A percentile compares a stretch with the other conserved stretches of the same genome.
These are phyloP conservation scores for Stachybotrys chartarum DNA, from an alignment of 2,329 filamentous ascomycete genomes.

Conservation along the genomic window DNA sequence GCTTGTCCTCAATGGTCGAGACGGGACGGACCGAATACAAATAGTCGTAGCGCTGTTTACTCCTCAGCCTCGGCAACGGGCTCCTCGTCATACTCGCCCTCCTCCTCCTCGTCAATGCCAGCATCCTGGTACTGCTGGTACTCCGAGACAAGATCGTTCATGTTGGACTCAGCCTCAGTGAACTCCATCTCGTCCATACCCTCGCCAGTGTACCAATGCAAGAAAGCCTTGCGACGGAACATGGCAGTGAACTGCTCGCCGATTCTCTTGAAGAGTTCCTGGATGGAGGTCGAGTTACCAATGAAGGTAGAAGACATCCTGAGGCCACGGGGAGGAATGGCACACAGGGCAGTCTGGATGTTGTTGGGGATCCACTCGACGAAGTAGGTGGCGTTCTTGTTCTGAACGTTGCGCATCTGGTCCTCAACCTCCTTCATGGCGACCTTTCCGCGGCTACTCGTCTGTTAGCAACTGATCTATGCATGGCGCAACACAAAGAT, in stretches of 20 bases:
- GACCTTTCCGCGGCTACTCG: conserved; percentile 82
- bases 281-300: conserved; percentile 98
- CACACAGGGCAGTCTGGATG: conserved; percentile 98
- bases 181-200: conserved; percentile 99
- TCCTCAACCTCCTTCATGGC: conserved; percentile 99
- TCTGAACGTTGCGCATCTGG: conserved; percentile 99
- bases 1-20: conserved; percentile 5
- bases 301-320: conserved; percentile 99
- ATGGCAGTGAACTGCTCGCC: conserved; percentile 99
- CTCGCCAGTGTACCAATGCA: conserved; percentile 99
- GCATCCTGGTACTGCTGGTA: conserved; percentile 99
- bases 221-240: conserved; percentile 99
- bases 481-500: neutral
- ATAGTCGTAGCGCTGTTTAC: conserved; percentile 12
- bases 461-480: conserved; percentile 5
- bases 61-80: conserved; percentile 66
- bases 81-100: conserved; percentile 92
- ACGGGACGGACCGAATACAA: conserved; percentile 1
- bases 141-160: conserved; percentile 99
- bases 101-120: conserved; percentile 92
- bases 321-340: conserved; percentile 92
- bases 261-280: conserved; percentile 99
- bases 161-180: conserved; percentile 99
- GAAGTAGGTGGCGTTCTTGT: conserved; percentile 99
- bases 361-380: conserved; percentile 99